Evolutionary conservation across 1,284 basidiomycete genomes (phyloP).

Genomic region (Irpex rosettiformis): DNA sequence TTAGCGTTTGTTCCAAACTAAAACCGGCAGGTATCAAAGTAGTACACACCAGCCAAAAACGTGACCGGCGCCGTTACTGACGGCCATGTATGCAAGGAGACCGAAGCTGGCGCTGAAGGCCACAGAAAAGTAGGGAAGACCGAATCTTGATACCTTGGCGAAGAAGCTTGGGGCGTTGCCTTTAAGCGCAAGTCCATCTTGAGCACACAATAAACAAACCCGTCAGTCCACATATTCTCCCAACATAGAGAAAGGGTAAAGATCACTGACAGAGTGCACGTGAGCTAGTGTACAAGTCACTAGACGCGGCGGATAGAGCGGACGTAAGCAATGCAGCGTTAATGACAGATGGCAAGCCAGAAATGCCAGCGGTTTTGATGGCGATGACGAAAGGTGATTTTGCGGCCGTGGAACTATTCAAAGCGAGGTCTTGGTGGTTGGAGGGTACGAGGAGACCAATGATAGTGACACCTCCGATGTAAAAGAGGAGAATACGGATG

Average conservation of each 20-base stretch:
- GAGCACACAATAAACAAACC: neutral
- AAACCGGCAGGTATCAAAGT: neutral
- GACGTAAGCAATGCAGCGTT: conserved; percentile 85
- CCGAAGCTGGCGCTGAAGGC: conserved; percentile 67
- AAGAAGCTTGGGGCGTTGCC: conserved; percentile 81
- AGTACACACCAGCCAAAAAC: conserved; percentile 51
- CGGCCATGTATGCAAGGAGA: conserved; percentile 67
- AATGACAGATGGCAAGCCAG: conserved; percentile 67
- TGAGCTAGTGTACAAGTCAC: conserved; percentile 79
- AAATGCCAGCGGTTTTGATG: conserved; percentile 71
- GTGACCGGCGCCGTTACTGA: conserved; percentile 53
- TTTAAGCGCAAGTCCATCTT: conserved; percentile 73
- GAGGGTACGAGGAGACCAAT: conserved; percentile 80
- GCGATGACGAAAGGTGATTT: conserved; percentile 87
- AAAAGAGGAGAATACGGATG: conserved; percentile 43
- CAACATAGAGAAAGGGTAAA: neutral
- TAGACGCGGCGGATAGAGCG: conserved; percentile 84
- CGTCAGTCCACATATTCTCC: neutral
- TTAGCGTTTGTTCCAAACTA: neutral
- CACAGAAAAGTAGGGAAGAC: conserved; percentile 76
- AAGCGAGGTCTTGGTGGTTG: conserved; percentile 52
- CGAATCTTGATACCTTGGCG: conserved; percentile 58
- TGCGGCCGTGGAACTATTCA: conserved; percentile 56
- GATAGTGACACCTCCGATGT: conserved; percentile 38
- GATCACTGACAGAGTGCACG: conserved; percentile 68